These are phyloP conservation scores for Acanthamoeba triangularis DNA, from an alignment of 208 protist genomes.

Conservation along the genomic window DNA sequence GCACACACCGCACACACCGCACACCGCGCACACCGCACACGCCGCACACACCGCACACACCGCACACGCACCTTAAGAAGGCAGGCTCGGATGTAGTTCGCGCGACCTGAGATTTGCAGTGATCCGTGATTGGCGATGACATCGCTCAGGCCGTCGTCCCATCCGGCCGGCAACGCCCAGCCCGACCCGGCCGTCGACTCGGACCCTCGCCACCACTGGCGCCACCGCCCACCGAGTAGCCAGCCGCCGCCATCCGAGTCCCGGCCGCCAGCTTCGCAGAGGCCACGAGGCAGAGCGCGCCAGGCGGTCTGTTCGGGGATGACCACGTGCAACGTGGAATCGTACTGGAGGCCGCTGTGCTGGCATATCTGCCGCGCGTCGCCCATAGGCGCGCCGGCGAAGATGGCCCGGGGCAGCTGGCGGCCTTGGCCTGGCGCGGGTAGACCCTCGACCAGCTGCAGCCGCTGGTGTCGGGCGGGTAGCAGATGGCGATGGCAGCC, in stretches of 20 bases:
- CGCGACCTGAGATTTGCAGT: neutral
- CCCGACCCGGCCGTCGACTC: neutral
- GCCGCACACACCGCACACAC: neutral
- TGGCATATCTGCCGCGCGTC: neutral
- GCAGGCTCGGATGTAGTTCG: neutral
- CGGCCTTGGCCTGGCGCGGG: neutral
- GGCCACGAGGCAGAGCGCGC: neutral
- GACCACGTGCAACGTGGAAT: neutral
- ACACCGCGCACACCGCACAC: neutral
- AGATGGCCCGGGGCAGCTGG: neutral
- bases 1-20: too few relatives aligned
- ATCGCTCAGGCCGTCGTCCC: constrained; percentile 13
- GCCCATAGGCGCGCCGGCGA: neutral
- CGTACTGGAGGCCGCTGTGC: neutral
- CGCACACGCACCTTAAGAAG: neutral
- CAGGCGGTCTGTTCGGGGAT: neutral
- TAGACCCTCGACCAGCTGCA: neutral
- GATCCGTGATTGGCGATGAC: neutral
- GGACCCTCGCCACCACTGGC: too few relatives aligned
- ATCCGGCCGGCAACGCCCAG: neutral
- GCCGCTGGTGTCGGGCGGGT: neutral
- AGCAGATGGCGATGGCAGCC: neutral
- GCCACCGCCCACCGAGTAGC: too few relatives aligned
- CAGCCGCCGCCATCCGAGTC: neutral
- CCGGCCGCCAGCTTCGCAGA: too few relatives aligned